Base-by-base conservation (phyloP, 2,329 filamentous ascomycete genomes). In the Arthroderma sp. region DNA sequence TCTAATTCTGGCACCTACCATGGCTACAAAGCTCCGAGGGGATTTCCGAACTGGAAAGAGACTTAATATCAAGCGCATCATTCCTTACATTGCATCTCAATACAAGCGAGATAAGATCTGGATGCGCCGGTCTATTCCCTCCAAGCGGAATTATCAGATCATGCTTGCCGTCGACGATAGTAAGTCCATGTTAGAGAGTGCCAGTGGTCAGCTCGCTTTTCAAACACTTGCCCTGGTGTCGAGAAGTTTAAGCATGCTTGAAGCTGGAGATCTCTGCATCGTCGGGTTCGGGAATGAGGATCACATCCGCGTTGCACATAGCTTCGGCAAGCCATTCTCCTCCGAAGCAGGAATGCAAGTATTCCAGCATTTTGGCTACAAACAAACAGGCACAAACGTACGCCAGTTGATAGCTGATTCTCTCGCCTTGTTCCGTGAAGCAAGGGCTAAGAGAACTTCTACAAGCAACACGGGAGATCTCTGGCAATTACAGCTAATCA, bases 91-190 rank as follows among this genome's bases (percentile, higher is more conserved):
- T 55, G 91, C 93, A 1, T 96, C 88, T 0, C 82, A 84, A 60
- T 98, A 95, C 74, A 96, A 95, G 72, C 85, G 91, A 49, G 91
- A 99, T 75, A 98, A 98, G 73, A 99, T 99, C 66, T 99, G 91
- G 91, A 94, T 98, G 82, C 83, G 93, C 9, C 80, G 93, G 45
- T 82, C 79, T 31, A 80, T 94, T 41, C 93, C 93, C 1, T 89
- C 82, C 33, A 96, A 96, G 67, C 83, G 93, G 36, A 83, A 82
- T 46, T 98, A 98, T 66, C 93, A 99, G 65, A 93, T 98, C 63
- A 80, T 98, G 69, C 82, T 99, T 41, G 93, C 91, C 34, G 86
- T 99, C 33, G 91, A 99, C 63, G 91, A 98, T 69, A 89, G 83
- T 56, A 85, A 84, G 63, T 87, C 81, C 48, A 99, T 99, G 91